Evolutionary conservation across 2,329 filamentous ascomycete species (phyloP).

Genomic region (Hirsutella minnesotensis): DNA sequence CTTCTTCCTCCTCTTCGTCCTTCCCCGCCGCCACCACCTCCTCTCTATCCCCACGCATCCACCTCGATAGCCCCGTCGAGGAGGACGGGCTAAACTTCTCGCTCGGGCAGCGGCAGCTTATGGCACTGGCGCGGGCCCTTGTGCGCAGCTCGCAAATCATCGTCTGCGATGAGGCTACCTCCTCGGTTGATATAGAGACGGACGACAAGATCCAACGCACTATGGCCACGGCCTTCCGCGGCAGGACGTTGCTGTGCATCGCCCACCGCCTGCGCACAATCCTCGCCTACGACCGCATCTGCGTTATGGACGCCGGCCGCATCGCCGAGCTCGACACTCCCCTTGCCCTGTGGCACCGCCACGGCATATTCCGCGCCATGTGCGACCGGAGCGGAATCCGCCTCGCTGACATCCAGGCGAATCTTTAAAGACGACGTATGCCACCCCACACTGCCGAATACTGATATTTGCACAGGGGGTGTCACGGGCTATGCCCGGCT

Average conservation of each 20-base stretch:
- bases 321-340: conserved; percentile 69
- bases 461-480: no score
- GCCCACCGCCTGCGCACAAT: conserved; percentile 88
- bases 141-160: conserved; percentile 85
- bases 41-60: no score
- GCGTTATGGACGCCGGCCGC: conserved; percentile 82
- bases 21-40: no score
- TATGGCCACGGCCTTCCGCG: conserved; percentile 72
- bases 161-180: conserved; percentile 92
- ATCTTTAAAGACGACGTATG: no score
- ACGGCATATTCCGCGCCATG: no score
- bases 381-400: no score
- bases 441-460: no score
- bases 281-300: conserved; percentile 86
- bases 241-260: conserved; percentile 83
- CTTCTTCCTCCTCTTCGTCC: no score
- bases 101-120: conserved; percentile 85
- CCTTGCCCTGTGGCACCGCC: no score
- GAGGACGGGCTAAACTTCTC: conserved; percentile 96
- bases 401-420: no score
- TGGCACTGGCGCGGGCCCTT: conserved; percentile 84
- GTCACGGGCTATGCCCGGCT: no score
- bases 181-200: conserved; percentile 87
- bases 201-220: conserved; percentile 90
- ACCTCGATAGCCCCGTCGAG: conserved; percentile 76